phyloP scores from a whole-genome alignment of 2,329 filamentous ascomycete genomes.

The Thielaviopsis populi region DNA sequence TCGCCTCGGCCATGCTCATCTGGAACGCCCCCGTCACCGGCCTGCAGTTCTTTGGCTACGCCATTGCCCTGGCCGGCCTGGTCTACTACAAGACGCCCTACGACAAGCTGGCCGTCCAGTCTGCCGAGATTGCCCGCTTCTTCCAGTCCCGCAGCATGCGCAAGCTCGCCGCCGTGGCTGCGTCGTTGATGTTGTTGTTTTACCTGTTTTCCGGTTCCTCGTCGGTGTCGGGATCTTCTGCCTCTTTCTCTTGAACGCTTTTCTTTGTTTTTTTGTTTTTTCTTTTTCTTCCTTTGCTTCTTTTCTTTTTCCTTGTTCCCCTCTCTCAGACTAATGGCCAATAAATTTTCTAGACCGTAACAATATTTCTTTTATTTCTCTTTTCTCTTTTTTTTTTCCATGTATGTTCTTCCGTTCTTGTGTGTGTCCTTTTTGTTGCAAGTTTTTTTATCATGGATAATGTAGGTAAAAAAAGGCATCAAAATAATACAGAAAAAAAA shows the following conservation, averaged over 20 bases:
- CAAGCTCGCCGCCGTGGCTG: conserved; percentile 5
- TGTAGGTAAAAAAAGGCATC: not conserved
- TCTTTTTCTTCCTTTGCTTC: not conserved
- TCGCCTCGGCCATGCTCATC: conserved; percentile 64
- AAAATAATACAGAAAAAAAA: not conserved
- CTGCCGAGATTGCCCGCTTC: conserved; percentile 47
- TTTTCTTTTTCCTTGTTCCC: too few relatives aligned
- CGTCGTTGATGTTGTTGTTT: conserved; percentile 4
- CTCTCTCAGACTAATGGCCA: not conserved
- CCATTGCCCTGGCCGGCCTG: conserved; percentile 63
- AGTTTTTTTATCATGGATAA: not conserved
- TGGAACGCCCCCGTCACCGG: conserved; percentile 61
- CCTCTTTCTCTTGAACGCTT: not conserved
- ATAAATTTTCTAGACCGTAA: not conserved
- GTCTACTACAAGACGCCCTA: conserved; percentile 64
- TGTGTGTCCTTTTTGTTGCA: not conserved
- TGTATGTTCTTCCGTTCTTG: not conserved
- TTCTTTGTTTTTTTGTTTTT: not conserved
- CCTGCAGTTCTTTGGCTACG: conserved; percentile 73
- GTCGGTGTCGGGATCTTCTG: not conserved
- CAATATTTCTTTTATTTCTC: not conserved
- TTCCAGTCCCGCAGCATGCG: conserved; percentile 13
- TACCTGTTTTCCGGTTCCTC: conserved; percentile 11
- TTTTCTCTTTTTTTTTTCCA: not conserved
- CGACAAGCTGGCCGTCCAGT: conserved; percentile 61